phyloP scores from a whole-genome alignment of 768 basidiomycete genomes.

The Boletus pseudopeckii region DNA sequence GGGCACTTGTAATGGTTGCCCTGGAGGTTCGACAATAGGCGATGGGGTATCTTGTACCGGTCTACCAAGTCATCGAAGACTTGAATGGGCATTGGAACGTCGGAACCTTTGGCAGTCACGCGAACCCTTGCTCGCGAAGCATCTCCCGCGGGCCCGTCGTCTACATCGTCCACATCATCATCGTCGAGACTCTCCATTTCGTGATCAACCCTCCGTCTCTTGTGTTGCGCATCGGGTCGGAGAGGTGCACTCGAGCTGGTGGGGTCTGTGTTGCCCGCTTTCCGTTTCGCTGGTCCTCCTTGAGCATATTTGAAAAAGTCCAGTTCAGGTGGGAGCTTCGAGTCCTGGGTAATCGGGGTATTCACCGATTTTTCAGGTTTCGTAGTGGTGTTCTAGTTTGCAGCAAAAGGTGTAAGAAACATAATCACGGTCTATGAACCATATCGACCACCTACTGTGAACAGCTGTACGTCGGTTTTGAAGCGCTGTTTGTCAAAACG shows the following conservation, averaged over 20 bases:
- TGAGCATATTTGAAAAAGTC: conserved; percentile 92
- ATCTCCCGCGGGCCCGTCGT: conserved; percentile 22
- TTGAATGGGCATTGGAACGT: conserved; percentile 58
- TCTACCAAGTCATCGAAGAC: conserved; percentile 58
- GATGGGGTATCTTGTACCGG: conserved; percentile 55
- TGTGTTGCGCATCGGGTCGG: conserved; percentile 15
- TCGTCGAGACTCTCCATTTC: conserved; percentile 21
- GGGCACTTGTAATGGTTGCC: conserved; percentile 61
- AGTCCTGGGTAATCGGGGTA: conserved; percentile 28
- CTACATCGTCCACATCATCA: conserved; percentile 20
- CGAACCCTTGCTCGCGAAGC: conserved; percentile 47
- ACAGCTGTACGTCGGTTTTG: conserved; percentile 64
- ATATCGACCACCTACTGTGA: conserved; percentile 48
- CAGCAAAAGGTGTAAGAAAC: conserved; percentile 3
- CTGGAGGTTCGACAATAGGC: conserved; percentile 61
- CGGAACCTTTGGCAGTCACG: conserved; percentile 70
- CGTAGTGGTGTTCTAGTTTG: conserved; percentile 23
- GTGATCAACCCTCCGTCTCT: conserved; percentile 30
- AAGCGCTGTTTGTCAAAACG: conserved; percentile 78
- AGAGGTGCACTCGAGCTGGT: conserved; percentile 11
- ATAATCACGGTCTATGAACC: not conserved
- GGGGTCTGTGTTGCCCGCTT: conserved; percentile 27
- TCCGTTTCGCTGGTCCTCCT: conserved; percentile 52
- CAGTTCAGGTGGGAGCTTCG: conserved; percentile 68
- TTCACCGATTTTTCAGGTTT: conserved; percentile 24